These are phyloP conservation scores for Backusella morwellensis DNA, from an alignment of 192 early-diverging fungal species.

Conservation along the genomic window DNA sequence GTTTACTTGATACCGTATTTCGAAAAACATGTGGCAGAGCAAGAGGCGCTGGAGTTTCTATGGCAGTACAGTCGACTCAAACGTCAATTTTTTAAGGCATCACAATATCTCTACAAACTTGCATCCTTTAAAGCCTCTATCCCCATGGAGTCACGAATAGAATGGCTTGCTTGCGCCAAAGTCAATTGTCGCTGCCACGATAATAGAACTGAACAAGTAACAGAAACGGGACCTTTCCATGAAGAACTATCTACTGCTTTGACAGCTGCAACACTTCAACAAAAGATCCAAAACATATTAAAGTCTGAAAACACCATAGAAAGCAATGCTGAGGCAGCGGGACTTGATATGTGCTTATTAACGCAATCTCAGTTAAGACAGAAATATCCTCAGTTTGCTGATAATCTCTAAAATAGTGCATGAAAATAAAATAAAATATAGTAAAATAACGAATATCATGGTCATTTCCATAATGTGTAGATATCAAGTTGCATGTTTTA, in stretches of 20 bases:
- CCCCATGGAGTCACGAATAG: constrained; percentile 2
- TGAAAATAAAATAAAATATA: not conserved
- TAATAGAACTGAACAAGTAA: not conserved
- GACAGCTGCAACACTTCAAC: constrained; percentile 10
- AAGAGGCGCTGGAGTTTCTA: constrained; percentile 8
- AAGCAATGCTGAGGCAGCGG: not conserved
- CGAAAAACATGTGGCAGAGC: constrained; percentile 10
- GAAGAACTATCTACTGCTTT: constrained; percentile 4
- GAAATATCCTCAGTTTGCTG: not conserved
- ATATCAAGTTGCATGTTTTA: not conserved
- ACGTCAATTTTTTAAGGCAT: constrained; percentile 16
- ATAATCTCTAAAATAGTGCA: not conserved
- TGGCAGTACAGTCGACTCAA: constrained; percentile 27
- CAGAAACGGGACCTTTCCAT: constrained; percentile 1
- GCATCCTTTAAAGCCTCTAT: constrained; percentile 5
- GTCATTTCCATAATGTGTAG: not conserved
- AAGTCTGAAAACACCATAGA: constrained; percentile 3
- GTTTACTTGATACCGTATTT: constrained; percentile 22
- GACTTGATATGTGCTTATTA: not conserved
- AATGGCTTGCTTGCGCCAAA: constrained; percentile 20
- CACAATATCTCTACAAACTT: constrained; percentile 19
- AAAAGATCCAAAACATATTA: constrained; percentile 6
- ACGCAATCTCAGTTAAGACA: not conserved
- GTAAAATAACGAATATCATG: not conserved
- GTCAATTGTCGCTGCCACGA: constrained; percentile 13